Conservation (phyloP, 192 early-diverging fungal species). For the Gryganskiella cystojenkinii region DNA sequence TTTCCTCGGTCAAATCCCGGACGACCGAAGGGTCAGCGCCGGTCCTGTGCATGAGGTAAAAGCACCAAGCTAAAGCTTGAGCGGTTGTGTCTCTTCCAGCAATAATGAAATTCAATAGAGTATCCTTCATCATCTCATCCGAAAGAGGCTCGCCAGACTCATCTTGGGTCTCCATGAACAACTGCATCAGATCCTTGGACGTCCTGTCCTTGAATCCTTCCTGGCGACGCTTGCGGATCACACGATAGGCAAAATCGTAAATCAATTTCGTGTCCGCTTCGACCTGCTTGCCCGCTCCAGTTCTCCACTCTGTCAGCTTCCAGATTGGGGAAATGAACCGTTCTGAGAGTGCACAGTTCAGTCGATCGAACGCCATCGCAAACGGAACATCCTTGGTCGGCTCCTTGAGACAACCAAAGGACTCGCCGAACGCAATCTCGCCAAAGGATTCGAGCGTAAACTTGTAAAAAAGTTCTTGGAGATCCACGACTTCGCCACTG, state of each 20-base stretch:
- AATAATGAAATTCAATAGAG: slow-evolving; percentile 60
- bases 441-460: slow-evolving; percentile 55
- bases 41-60: slow-evolving; percentile 55
- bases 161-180: slow-evolving; percentile 58
- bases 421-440: slow-evolving; percentile 53
- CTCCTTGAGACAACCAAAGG: slow-evolving; percentile 43
- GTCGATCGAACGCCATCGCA: slow-evolving; percentile 67
- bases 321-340: slow-evolving; percentile 38
- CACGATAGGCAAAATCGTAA: slow-evolving; percentile 39
- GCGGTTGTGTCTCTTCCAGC: slow-evolving; percentile 70
- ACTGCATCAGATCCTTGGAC: slow-evolving; percentile 53
- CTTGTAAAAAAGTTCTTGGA: slow-evolving; percentile 59
- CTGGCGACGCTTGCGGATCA: slow-evolving; percentile 46
- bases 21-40: slow-evolving; percentile 42
- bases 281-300: slow-evolving; percentile 8
- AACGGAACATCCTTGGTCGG: slow-evolving; percentile 49
- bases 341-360: slow-evolving; percentile 47
- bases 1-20: slow-evolving; percentile 46
- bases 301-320: slow-evolving; percentile 28
- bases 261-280: slow-evolving; percentile 27
- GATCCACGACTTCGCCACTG: slow-evolving; percentile 44
- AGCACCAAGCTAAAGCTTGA: slow-evolving; percentile 63
- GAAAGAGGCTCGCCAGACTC: slow-evolving; percentile 52
- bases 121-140: slow-evolving; percentile 58
- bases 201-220: background rate